Conservation (phyloP, 495 filamentous ascomycete species). For the Hyaloscypha hepaticicola region DNA sequence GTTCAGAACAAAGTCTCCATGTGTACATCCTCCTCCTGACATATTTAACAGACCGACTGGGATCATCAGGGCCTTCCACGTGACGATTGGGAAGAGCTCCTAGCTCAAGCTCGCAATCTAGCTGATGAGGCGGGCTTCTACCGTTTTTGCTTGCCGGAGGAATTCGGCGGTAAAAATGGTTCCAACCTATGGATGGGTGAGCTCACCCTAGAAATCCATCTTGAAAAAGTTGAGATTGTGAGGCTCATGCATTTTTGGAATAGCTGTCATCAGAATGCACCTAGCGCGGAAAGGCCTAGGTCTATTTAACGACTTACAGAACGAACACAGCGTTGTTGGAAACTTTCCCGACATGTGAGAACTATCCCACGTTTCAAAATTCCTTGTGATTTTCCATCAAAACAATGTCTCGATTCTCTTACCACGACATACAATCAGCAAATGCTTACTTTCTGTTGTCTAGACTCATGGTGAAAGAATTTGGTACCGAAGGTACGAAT, state of each 20-base stretch:
- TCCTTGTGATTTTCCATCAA: not conserved
- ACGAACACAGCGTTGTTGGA: slow-evolving; percentile 56
- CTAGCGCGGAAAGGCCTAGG: slow-evolving; percentile 55
- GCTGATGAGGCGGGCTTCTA: slow-evolving; percentile 57
- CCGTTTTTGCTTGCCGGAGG: slow-evolving; percentile 51
- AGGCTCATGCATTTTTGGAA: no score
- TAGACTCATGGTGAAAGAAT: slow-evolving; percentile 53
- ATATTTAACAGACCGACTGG: slow-evolving; percentile 32
- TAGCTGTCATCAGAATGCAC: slow-evolving; percentile 55
- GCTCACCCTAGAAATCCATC: no score
- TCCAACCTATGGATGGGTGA: slow-evolving; percentile 56
- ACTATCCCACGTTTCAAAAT: not conserved
- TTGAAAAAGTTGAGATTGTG: no score
- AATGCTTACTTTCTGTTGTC: not conserved
- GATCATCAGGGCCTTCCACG: slow-evolving; percentile 49
- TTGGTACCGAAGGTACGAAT: slow-evolving; percentile 39
- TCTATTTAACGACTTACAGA: slow-evolving; percentile 62
- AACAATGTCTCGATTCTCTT: not conserved
- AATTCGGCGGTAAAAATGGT: slow-evolving; percentile 54
- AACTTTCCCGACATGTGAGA: slow-evolving; percentile 54
- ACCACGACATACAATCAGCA: not conserved
- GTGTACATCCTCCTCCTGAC: not conserved
- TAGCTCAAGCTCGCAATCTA: slow-evolving; percentile 41
- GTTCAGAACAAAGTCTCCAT: not conserved
- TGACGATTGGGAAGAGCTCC: slow-evolving; percentile 54